phyloP scores from a whole-genome alignment of 1,284 basidiomycete species.

The Ceratobasidium sp. region DNA sequence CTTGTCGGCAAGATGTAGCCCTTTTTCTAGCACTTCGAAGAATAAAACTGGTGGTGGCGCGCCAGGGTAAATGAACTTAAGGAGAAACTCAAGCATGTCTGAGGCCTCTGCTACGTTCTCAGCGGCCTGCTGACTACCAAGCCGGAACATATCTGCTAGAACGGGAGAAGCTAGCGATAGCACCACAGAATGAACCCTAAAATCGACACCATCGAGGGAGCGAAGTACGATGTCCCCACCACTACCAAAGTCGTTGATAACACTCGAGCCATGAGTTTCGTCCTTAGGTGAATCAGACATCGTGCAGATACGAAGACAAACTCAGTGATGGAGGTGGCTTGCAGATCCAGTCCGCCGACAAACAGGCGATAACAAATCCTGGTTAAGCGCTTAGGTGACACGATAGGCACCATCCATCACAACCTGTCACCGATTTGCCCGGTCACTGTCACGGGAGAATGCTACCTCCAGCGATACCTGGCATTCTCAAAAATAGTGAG shows the following conservation, averaged over 20 bases:
- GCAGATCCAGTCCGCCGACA: too few relatives aligned
- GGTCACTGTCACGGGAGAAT: too few relatives aligned
- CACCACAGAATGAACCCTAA: slow-evolving; percentile 38
- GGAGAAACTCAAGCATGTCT: neutral
- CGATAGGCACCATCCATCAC: too few relatives aligned
- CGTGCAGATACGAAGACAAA: too few relatives aligned
- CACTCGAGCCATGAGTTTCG: too few relatives aligned
- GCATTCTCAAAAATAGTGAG: too few relatives aligned
- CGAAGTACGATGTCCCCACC: slow-evolving; percentile 45
- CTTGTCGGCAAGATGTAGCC: slow-evolving; percentile 8
- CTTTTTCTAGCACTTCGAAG: slow-evolving; percentile 5
- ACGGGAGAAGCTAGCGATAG: slow-evolving; percentile 44
- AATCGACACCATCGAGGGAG: slow-evolving; percentile 42
- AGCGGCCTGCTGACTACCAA: neutral
- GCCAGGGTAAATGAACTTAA: slow-evolving; percentile 21
- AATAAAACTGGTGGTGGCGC: neutral
- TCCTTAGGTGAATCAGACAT: too few relatives aligned
- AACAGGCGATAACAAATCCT: too few relatives aligned
- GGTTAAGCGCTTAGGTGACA: too few relatives aligned
- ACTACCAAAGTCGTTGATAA: neutral
- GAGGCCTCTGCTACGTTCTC: neutral
- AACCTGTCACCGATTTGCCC: too few relatives aligned
- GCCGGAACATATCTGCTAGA: slow-evolving; percentile 34
- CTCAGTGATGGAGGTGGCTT: too few relatives aligned
- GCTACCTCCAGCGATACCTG: too few relatives aligned